A percentile compares a stretch with the other conserved stretches of the same genome.
Conservation (phyloP, 192 early-diverging fungal genomes). For the Backusella mclennaniae region DNA sequence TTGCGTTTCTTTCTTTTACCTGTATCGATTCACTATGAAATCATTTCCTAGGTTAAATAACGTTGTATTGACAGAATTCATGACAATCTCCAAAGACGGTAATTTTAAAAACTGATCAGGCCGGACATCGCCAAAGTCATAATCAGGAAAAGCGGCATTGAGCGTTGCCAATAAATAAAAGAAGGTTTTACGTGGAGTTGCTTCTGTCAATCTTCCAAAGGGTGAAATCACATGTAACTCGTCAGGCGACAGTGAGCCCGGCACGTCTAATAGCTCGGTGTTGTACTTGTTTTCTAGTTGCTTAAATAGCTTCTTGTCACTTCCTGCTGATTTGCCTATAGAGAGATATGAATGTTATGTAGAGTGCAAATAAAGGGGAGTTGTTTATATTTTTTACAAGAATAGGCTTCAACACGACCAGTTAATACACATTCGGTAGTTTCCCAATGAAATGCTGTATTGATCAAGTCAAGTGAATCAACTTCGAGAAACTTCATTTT, state of each 20-base stretch:
- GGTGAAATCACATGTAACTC: conserved; percentile 71
- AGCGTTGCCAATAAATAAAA: conserved; percentile 95
- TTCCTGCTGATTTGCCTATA: conserved; percentile 87
- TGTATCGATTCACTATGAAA: conserved; percentile 48
- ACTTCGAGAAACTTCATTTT: conserved; percentile 30
- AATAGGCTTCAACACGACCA: conserved; percentile 90
- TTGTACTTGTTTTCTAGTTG: conserved; percentile 84
- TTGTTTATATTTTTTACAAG: conserved; percentile 65
- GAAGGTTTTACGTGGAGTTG: conserved; percentile 81
- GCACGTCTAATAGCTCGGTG: conserved; percentile 54
- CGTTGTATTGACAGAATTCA: conserved; percentile 85
- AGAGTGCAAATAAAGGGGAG: neutral
- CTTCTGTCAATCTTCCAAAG: conserved; percentile 84
- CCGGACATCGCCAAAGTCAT: conserved; percentile 89
- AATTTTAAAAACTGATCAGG: conserved; percentile 79
- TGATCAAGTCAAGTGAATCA: conserved; percentile 75
- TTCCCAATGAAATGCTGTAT: conserved; percentile 81
- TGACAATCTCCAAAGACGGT: conserved; percentile 65
- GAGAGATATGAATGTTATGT: neutral
- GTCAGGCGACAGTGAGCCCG: conserved; percentile 65
- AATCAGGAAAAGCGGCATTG: conserved; percentile 95
- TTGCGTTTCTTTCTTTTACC: neutral
- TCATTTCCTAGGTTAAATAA: conserved; percentile 80
- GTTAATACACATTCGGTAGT: conserved; percentile 81
- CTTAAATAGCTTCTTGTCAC: conserved; percentile 91